Conservation (phyloP, 176 grass and related monocot species). For the Areca catechu region DNA sequence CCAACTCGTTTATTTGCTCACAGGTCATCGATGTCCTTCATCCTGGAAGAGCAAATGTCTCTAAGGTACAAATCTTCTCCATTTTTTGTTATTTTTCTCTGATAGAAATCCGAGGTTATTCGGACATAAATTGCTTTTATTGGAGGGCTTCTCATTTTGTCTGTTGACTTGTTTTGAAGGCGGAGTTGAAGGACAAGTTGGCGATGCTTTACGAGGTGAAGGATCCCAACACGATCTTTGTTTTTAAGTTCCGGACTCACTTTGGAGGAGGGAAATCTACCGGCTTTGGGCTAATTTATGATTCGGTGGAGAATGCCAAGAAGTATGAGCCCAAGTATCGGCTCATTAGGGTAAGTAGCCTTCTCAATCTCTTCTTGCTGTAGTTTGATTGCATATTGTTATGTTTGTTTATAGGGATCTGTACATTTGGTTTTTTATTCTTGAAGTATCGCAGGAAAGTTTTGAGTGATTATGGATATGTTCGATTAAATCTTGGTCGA, state of each 20-base stretch:
- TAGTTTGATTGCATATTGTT: too few relatives aligned
- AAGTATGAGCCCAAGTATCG: constrained; percentile 21
- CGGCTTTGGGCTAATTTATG: constrained; percentile 7
- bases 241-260: constrained; percentile 15
- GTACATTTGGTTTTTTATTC: too few relatives aligned
- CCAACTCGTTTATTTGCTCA: too few relatives aligned
- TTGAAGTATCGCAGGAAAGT: too few relatives aligned
- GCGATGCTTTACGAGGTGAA: constrained; percentile 13
- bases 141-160: background rate
- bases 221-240: constrained; percentile 9
- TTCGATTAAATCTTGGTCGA: background rate
- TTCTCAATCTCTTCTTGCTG: background rate
- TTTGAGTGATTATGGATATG: background rate
- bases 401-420: too few relatives aligned
- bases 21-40: constrained; percentile 18
- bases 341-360: constrained; percentile 8
- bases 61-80: background rate
- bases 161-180: background rate
- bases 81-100: background rate
- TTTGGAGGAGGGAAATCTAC: constrained; percentile 15
- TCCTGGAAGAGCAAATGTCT: constrained; percentile 11
- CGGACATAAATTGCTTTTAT: background rate
- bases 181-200: constrained; percentile 14
- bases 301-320: constrained; percentile 7
- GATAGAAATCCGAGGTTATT: background rate